A percentile compares a stretch with the other conserved stretches of the same genome.
Conservation (phyloP, 2,329 filamentous ascomycete genomes). For the Hymenoscyphus occultus region DNA sequence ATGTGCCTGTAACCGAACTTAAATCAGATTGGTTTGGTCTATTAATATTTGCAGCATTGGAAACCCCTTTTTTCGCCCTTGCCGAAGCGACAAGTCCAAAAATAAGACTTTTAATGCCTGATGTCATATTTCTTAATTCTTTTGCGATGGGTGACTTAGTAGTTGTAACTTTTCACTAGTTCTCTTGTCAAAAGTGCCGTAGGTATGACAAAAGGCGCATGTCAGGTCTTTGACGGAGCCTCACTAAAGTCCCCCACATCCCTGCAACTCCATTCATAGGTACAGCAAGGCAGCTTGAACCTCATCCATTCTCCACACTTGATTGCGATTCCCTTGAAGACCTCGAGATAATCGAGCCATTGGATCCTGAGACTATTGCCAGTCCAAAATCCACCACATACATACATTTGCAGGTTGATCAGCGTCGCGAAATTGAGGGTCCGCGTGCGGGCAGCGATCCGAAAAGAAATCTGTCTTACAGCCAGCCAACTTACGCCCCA, state of each 20-base stretch:
- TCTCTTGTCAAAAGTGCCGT: not conserved
- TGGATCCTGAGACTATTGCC: not conserved
- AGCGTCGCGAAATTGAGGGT: slow-evolving; percentile 1
- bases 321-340: slow-evolving; percentile 3
- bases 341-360: not conserved
- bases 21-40: no score
- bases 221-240: slow-evolving; percentile 3
- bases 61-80: not conserved
- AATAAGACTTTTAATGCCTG: not conserved
- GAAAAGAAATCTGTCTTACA: slow-evolving; percentile 18
- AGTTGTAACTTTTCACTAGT: not conserved
- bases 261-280: not conserved
- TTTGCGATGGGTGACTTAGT: not conserved
- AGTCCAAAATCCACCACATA: not conserved
- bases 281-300: not conserved
- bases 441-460: slow-evolving; percentile 26
- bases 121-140: not conserved
- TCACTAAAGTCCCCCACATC: slow-evolving; percentile 2
- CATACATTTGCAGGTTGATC: not conserved
- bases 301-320: not conserved
- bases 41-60: not conserved
- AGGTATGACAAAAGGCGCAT: slow-evolving; percentile 1
- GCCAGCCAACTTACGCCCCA: slow-evolving; percentile 26
- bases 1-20: no score
- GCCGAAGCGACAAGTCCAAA: not conserved